Conservation (phyloP, 73 alveolate genomes). For the Tetrahymena thermophila region DNA sequence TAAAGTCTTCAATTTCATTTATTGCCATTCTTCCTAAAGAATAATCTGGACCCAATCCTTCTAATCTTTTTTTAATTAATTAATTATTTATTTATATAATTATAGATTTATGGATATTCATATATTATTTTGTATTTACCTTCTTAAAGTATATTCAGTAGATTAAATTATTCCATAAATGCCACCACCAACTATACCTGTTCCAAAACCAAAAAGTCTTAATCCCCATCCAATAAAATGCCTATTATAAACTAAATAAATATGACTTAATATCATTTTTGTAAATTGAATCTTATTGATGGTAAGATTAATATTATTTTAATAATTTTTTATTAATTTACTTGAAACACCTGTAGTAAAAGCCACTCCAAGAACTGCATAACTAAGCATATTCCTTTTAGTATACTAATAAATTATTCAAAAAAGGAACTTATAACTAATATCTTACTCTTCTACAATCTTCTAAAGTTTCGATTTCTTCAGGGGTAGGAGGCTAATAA, state of each 20-base stretch:
- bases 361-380: conserved; percentile 29
- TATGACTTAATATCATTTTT: not conserved
- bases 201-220: conserved; percentile 11
- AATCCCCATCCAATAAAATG: conserved; percentile 17
- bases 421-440: not conserved
- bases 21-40: conserved; percentile 35
- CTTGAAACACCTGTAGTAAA: conserved; percentile 6
- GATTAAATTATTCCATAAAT: conserved; percentile 24
- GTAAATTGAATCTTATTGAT: too few species aligned
- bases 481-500: conserved; percentile 33
- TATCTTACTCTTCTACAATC: conserved; percentile 29
- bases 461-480: conserved; percentile 33
- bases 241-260: not conserved
- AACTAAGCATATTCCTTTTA: not conserved
- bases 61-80: conserved; percentile 9
- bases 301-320: too few species aligned
- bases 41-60: conserved; percentile 33
- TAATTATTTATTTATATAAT: not conserved
- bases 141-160: conserved; percentile 28
- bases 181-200: conserved; percentile 10
- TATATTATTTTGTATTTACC: not conserved
- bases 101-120: not conserved
- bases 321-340: not conserved
- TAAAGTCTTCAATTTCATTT: conserved; percentile 40
- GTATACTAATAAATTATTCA: not conserved